Conservation (phyloP, 495 filamentous ascomycete species). For the Aspergillus diversus region DNA sequence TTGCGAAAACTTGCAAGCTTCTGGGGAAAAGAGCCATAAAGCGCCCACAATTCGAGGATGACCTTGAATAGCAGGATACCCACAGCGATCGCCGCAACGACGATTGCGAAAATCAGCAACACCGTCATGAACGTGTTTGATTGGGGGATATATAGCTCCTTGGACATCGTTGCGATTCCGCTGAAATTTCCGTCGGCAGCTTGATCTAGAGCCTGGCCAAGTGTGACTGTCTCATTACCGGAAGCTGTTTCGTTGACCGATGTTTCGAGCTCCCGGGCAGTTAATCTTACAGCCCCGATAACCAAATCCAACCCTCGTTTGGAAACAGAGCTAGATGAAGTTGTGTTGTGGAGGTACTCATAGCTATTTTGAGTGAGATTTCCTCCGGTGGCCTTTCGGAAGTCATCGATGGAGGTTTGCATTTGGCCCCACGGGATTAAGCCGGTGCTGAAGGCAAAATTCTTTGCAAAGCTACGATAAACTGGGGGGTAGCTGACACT, state of each 20-base stretch:
- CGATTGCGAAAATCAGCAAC: conserved; percentile 82
- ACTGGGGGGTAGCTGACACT: conserved; percentile 84
- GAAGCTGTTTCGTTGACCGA: conserved; percentile 45
- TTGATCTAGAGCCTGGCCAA: conserved; percentile 29
- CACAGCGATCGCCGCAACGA: conserved; percentile 82
- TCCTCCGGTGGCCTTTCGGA: conserved; percentile 79
- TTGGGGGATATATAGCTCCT: conserved; percentile 80
- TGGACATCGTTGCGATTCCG: conserved; percentile 74
- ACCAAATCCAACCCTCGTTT: conserved; percentile 60
- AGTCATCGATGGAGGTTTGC: conserved; percentile 83
- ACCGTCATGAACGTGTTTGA: conserved; percentile 97
- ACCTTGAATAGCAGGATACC: conserved; percentile 90
- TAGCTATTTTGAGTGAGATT: conserved; percentile 82
- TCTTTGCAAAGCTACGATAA: conserved; percentile 85
- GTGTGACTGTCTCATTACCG: conserved; percentile 23
- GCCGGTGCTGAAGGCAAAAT: conserved; percentile 91
- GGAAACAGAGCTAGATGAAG: conserved; percentile 42
- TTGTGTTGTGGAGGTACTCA: conserved; percentile 67
- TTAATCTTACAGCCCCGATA: conserved; percentile 47
- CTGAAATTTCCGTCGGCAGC: conserved; percentile 54
- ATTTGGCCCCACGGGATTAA: conserved; percentile 80
- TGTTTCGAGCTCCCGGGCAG: conserved; percentile 54
- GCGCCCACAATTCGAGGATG: conserved; percentile 86
- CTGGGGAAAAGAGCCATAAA: conserved; percentile 87
- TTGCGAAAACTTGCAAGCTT: conserved; percentile 83